Evolutionary conservation across 2,329 filamentous ascomycete genomes (phyloP), one percentile per base, ranked within the genome.

Genomic region (Pseudogymnoascus sp.): DNA sequence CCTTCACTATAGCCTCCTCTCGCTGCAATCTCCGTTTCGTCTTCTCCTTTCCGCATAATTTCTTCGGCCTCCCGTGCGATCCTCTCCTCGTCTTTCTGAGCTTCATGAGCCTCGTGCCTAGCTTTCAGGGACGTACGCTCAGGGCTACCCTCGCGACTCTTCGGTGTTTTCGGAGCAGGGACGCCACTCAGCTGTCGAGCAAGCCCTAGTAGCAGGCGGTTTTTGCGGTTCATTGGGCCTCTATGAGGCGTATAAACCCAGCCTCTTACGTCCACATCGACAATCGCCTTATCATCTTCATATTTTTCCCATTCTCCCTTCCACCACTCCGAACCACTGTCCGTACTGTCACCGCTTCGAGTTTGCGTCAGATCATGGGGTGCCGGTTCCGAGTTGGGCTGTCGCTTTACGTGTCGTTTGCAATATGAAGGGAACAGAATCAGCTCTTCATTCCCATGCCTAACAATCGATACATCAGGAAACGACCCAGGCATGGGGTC

Each of bases 381-480:
- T 71, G 75, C 45, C 66, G 73, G 68, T 40, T 67, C 65, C 31
- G 70, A 67, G 61, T 72, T 73, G 23, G 69, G 65, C 23, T 69
- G 63, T 33, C 66, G 65, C 16, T 75, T 68, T 64, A 38, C 69
- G 67, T 67, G 74, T 65, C 66, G 72, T 70, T 93, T 87, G 7
- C 91, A 91, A 73, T 99, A 99, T 61, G 91, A 97, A 0, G 95
- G 95, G 69, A 99, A 99, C 23, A 99, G 74, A 8, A 99, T 85
- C 87, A 99, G 91, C 77, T 97, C 91, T 73, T 97, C 92, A 64
- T 91, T 85, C 11, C 91, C 93, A 65, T 86, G 87, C 9, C 86
- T 83, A 14, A 89, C 84, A 64, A 96, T 89, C n/a, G 88, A 85
- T 16, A 91, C 89, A 68, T 96, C 88, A 0, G 92, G 91, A 71